These are phyloP conservation scores for Acer negundo DNA, from an alignment of 345 rosid genomes.

Conservation along the genomic window DNA sequence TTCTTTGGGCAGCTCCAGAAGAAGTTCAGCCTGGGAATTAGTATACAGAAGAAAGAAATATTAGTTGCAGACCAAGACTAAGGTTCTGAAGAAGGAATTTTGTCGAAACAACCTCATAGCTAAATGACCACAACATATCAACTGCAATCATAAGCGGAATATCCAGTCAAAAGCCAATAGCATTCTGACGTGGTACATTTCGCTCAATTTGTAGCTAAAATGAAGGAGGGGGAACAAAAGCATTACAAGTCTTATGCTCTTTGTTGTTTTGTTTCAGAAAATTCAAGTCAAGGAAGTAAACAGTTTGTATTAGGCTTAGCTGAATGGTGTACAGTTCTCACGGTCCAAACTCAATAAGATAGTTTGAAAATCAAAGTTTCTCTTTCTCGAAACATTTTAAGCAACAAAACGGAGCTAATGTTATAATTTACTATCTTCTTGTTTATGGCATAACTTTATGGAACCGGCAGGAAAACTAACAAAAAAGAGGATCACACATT, in stretches of 20 bases:
- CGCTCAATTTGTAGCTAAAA: background rate
- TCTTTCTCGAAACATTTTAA: background rate
- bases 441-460: background rate
- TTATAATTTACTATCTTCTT: background rate
- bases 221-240: no score
- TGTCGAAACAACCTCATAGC: background rate
- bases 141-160: background rate
- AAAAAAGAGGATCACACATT: background rate
- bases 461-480: background rate
- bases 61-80: background rate
- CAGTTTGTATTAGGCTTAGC: background rate
- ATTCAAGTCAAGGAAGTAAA: background rate
- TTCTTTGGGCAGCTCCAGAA: slow-evolving; percentile 87
- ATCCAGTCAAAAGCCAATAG: background rate
- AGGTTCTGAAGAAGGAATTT: background rate
- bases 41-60: background rate
- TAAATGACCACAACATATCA: slow-evolving; percentile 5
- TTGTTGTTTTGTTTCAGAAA: background rate
- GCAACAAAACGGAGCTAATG: slow-evolving; percentile 1
- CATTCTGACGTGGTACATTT: background rate
- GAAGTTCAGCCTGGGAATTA: slow-evolving; percentile 83
- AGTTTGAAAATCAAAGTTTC: background rate
- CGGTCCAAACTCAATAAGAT: background rate
- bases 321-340: background rate
- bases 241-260: background rate